phyloP scores from a whole-genome alignment of 2,329 filamentous ascomycete genomes.

The Diaporthe citri region DNA sequence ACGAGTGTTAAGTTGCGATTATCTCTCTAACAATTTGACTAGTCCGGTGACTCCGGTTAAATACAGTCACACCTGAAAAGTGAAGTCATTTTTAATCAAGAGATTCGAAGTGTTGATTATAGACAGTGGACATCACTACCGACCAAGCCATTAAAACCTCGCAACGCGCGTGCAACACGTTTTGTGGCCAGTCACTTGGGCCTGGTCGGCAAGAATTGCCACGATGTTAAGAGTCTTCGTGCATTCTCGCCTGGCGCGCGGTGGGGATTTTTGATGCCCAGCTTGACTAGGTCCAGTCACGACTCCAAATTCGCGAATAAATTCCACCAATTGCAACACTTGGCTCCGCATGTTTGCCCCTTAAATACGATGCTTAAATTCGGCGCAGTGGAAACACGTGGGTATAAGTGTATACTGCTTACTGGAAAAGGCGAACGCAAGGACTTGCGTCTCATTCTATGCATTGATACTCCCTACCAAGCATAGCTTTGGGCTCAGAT shows the following conservation, averaged over 20 bases:
- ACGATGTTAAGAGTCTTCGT: not conserved
- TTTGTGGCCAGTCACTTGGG: no score
- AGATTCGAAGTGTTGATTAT: not conserved
- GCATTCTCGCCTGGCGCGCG: not conserved
- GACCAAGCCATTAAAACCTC: not conserved
- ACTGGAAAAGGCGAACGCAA: not conserved
- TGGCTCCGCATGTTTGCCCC: not conserved
- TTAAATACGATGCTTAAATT: not conserved
- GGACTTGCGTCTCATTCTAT: not conserved
- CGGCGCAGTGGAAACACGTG: not conserved
- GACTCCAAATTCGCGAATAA: not conserved
- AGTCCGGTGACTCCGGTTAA: not conserved
- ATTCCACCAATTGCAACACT: conserved; percentile 26
- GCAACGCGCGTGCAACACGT: not conserved
- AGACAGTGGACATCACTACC: not conserved
- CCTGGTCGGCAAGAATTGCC: not conserved
- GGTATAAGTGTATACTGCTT: not conserved
- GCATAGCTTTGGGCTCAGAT: no score
- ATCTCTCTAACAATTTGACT: not conserved
- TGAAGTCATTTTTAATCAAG: not conserved
- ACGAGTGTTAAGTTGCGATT: not conserved
- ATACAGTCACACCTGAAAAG: not conserved
- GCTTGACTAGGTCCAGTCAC: not conserved
- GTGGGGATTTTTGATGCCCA: not conserved
- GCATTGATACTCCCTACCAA: not conserved